Base-by-base conservation (phyloP, 2,329 filamentous ascomycete genomes). In the Nectriaceae sp. region DNA sequence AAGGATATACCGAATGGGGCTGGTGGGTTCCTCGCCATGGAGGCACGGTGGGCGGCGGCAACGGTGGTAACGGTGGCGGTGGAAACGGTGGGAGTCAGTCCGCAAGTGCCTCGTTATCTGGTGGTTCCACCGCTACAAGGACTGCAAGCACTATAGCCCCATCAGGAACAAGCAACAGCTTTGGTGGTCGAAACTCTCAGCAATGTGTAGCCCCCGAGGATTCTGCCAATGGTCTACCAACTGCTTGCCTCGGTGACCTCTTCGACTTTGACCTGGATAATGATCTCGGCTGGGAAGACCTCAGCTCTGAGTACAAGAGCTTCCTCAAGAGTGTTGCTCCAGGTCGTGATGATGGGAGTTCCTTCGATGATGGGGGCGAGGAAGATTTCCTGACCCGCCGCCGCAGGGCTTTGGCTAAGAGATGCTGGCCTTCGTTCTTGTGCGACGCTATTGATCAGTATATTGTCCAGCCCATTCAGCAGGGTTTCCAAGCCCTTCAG, bases 221-320 rank as follows among this genome's bases (percentile, higher is more conserved):
- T 37, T 49, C 46, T 18, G 53, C 56, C 44, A 59, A 62, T 13
- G 53, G 57, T 21, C 52, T 64, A 3, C 56, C 60, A 1, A 62
- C 55, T 2, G 65, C 66, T 15, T 61, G 61, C 46, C 41, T 57
- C 15, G 63, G 61, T 11, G 45, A 49, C 6, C 49, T 54, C 21
- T 67, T 67, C 38, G 65, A 67, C 46, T 37, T 53, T n/a, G 53
- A 58, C 18, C 61, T 68, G 5, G 65, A 68, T 40, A 44, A 53
- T 11, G 38, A 43, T 4, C 56, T 62, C 11, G 65, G 64, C 10
- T 61, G 49, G n/a, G 47, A 55, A 13, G 38, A 33, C 11, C 22
- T 56, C 19, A 58, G 45, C 37, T 13, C 29, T 1, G 48, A 53
- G 10, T 54, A 57, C 6, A 19, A 52, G 4, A 21, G 20, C 26